Conservation (phyloP, 495 filamentous ascomycete species). For the Neurospora pannonica region DNA sequence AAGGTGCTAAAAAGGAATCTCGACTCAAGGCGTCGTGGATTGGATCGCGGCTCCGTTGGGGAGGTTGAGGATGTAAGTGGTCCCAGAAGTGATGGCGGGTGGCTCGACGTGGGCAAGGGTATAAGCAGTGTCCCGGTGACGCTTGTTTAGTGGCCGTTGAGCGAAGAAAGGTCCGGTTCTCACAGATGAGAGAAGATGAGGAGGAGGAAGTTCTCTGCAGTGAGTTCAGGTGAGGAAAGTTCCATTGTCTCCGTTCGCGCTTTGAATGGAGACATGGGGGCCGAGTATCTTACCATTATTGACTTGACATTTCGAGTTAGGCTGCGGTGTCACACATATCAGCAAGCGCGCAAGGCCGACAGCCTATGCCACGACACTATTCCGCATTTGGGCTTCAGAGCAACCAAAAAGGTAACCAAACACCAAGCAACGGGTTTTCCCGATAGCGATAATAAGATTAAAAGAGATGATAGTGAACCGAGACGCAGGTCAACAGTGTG, state of each 20-base stretch:
- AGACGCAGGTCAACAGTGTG: not conserved
- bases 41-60: not conserved
- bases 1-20: not conserved
- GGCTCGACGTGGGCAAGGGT: not conserved
- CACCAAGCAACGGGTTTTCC: not conserved
- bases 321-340: not conserved
- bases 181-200: not conserved
- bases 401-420: not conserved
- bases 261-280: not conserved
- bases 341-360: not conserved
- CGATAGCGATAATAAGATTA: not conserved
- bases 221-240: not conserved
- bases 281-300: not conserved
- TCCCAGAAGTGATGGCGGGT: not conserved
- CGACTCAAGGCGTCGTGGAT: not conserved
- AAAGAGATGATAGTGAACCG: not conserved
- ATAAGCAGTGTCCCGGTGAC: not conserved
- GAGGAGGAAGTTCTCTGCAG: not conserved
- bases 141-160: not conserved
- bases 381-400: not conserved
- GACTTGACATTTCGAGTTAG: not conserved
- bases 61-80: not conserved
- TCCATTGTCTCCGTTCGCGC: not conserved
- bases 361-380: not conserved
- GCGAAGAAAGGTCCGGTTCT: not conserved